Evolutionary conservation across 2,329 filamentous ascomycete genomes (phyloP).

Genomic region (Zymoseptoria ardabiliae): DNA sequence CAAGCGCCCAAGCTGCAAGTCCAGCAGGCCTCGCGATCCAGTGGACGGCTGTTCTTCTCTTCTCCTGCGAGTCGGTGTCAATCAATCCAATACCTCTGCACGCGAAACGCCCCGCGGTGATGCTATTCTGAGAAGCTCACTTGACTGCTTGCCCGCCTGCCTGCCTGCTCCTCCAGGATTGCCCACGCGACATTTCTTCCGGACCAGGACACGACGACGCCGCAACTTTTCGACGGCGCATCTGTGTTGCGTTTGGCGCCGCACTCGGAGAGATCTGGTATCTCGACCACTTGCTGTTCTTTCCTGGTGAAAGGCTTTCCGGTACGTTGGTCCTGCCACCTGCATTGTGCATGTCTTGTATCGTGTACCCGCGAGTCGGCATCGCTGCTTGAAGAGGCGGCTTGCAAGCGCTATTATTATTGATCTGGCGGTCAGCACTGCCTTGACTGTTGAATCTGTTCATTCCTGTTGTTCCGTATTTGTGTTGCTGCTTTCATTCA

Average conservation of each 20-base stretch:
- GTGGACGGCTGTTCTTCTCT: constrained; percentile 8
- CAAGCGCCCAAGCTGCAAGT: constrained; percentile 9
- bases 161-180: constrained; percentile 9
- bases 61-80: neutral
- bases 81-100: neutral
- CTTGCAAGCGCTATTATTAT: constrained; percentile 26
- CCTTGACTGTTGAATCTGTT: neutral
- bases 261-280: constrained; percentile 23
- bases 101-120: constrained; percentile 24
- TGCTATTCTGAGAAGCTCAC: constrained; percentile 25
- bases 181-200: constrained; percentile 8
- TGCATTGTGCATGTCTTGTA: constrained; percentile 12
- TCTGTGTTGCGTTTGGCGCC: constrained; percentile 25
- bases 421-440: constrained; percentile 9
- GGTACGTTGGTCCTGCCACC: constrained; percentile 22
- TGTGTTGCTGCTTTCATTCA: neutral
- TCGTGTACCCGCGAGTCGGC: neutral
- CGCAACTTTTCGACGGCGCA: constrained; percentile 15
- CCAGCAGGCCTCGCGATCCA: constrained; percentile 9
- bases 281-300: constrained; percentile 26
- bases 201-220: constrained; percentile 8
- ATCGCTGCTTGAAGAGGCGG: neutral
- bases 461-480: neutral
- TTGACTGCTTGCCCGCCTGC: constrained; percentile 3
- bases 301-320: constrained; percentile 26